Evolutionary conservation across 2,329 filamentous ascomycete species (phyloP), one percentile per base, ranked within the genome.

Genomic region (Pseudogymnoascus verrucosus): DNA sequence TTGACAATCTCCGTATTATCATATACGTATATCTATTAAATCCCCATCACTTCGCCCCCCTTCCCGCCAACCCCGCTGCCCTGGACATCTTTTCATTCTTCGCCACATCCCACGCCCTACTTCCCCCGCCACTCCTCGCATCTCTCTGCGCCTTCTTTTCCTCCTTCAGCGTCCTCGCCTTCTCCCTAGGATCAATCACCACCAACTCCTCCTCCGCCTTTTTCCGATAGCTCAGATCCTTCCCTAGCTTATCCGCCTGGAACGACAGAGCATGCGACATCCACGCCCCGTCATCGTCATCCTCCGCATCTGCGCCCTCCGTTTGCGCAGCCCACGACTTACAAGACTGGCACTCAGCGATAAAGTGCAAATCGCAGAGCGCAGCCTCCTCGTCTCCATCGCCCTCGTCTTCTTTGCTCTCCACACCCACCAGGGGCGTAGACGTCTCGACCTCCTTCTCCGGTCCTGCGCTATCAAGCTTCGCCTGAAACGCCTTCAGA

Each of bases 291-390:
- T 85, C 85, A 65, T 85, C 83, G 68, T 81, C 82, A 3, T 87
- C 84, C 2, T 79, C 78, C 21, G 82, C 79, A 11, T 80, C 79
- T 3, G 80, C 84, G 42, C 80, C 81, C 10, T 78, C 76, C 14
- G 69, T 69, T 37, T 77, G 73, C 5, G 74, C 73, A 71, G 96
- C 89, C 91, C 93, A 96, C 0, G 88, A 84, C 64, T 85, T 86
- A 75, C 95, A 98, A 51, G 91, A 96, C 73, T 96, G 91, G 75
- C 95, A 99, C 70, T 96, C 90, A 60, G 89, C 90, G 67, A 99
- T 96, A 75, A 98, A 99, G 74, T 99, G 95, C 37, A 99, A 78
- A 74, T 98, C 95, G 72, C 95, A 99, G 3, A 96, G 80, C 60
- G 82, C 82, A 2, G 86, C 87, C 73, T 96, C 91, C 40, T 89